Percentiles rank a stretch among this genome's conserved stretches.
Conservation (phyloP, 495 filamentous ascomycete genomes). For the Tuber calosporum region DNA sequence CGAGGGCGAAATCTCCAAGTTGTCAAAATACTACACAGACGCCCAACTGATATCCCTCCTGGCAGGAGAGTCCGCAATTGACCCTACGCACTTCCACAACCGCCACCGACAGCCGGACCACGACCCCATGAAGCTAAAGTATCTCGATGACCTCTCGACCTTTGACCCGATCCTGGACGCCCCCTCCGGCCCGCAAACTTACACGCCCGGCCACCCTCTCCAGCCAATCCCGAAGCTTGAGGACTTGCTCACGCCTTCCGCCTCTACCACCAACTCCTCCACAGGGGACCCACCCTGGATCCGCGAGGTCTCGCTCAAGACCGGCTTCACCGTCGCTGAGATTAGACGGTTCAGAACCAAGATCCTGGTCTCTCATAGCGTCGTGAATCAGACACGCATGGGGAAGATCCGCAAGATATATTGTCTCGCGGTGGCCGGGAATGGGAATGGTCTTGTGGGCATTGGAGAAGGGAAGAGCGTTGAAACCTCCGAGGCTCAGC, state of each 20-base stretch:
- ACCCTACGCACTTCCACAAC: constrained; percentile 62
- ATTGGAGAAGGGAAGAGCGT: constrained; percentile 82
- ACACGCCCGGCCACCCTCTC: constrained; percentile 34
- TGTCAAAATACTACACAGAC: constrained; percentile 63
- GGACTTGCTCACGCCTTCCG: constrained; percentile 34
- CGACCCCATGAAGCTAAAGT: constrained; percentile 65
- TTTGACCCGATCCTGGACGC: constrained; percentile 69
- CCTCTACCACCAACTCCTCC: constrained; percentile 45
- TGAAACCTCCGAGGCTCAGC: constrained; percentile 56
- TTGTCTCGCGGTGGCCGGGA: constrained; percentile 69
- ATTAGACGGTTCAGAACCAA: constrained; percentile 55
- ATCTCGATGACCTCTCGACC: constrained; percentile 77
- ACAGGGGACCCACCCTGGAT: constrained; percentile 49
- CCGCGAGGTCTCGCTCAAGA: constrained; percentile 43
- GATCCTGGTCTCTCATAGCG: constrained; percentile 60
- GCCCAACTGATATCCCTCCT: constrained; percentile 77
- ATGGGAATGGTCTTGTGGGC: constrained; percentile 74
- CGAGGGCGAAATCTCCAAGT: constrained; percentile 51
- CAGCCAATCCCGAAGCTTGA: constrained; percentile 42
- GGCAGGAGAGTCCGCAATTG: constrained; percentile 75
- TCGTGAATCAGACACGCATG: constrained; percentile 90
- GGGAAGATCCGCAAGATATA: constrained; percentile 76
- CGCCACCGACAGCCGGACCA: constrained; percentile 59
- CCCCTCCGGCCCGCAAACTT: constrained; percentile 39
- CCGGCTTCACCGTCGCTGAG: constrained; percentile 56